Evolutionary conservation across 2,329 filamentous ascomycete genomes (phyloP).

Genomic region (Penicillium sclerotigenum): DNA sequence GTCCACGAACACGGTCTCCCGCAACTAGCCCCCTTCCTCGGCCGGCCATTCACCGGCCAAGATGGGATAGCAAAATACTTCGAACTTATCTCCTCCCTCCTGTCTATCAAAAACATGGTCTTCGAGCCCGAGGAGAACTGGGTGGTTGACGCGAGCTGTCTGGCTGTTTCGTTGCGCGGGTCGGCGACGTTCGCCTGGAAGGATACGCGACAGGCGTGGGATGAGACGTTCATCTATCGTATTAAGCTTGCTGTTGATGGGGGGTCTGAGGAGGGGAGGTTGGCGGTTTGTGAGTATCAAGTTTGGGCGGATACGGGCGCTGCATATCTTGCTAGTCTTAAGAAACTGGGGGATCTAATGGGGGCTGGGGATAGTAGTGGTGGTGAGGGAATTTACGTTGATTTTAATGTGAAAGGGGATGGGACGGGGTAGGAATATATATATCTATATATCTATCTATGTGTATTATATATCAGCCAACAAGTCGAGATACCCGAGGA

Average conservation of each 20-base stretch:
- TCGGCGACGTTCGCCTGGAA: conserved; percentile 35
- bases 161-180: conserved; percentile 36
- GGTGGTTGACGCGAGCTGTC: conserved; percentile 35
- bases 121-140: conserved; percentile 38
- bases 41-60: conserved; percentile 39
- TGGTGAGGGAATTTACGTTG: background rate
- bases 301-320: conserved; percentile 47
- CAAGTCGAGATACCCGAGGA: no score
- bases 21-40: conserved; percentile 43
- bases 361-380: background rate
- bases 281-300: conserved; percentile 41
- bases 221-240: conserved; percentile 43
- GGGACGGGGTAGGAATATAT: background rate
- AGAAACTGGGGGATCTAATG: conserved; percentile 15
- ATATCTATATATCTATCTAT: no score
- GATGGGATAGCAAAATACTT: conserved; percentile 40
- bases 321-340: conserved; percentile 40
- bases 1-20: conserved; percentile 43
- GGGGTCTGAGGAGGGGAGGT: background rate
- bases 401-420: background rate
- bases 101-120: conserved; percentile 37
- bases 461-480: background rate
- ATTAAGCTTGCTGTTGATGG: conserved; percentile 35
- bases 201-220: conserved; percentile 37
- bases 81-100: conserved; percentile 27